Conservation (phyloP, 75 land plant genomes). For the Selaginella tamariscina region DNA sequence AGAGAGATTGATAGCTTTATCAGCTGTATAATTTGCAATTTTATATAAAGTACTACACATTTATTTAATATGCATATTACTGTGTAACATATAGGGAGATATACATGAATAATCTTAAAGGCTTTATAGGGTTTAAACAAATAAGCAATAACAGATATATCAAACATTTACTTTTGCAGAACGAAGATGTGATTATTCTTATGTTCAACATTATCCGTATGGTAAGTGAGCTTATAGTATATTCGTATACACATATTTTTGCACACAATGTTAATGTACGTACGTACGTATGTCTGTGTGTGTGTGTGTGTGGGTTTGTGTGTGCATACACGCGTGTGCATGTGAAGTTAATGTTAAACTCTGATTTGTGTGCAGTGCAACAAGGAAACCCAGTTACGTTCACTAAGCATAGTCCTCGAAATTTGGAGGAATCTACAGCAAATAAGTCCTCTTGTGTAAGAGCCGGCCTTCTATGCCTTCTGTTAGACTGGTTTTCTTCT, state of each 20-base stretch:
- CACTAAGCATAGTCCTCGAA: conserved; percentile 49
- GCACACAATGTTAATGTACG: neutral
- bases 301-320: no score
- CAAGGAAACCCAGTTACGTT: conserved; percentile 40
- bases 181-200: conserved; percentile 83
- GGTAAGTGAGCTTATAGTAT: conserved; percentile 31
- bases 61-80: no score
- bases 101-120: no score
- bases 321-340: no score
- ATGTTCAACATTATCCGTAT: conserved; percentile 57
- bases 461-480: conserved; percentile 77
- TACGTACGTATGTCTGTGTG: no score
- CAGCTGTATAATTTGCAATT: no score
- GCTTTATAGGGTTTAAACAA: neutral
- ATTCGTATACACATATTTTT: neutral
- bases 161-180: no score
- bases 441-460: conserved; percentile 73
- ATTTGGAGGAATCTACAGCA: conserved; percentile 73
- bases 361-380: conserved; percentile 51
- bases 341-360: neutral
- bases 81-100: no score
- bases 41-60: no score
- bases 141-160: neutral
- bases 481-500: conserved; percentile 81
- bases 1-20: no score